Percentiles rank a stretch among this genome's conserved stretches.
These are phyloP conservation scores for Coccomyxa sp. DNA, from an alignment of 139 green algal genomes.

Conservation along the genomic window DNA sequence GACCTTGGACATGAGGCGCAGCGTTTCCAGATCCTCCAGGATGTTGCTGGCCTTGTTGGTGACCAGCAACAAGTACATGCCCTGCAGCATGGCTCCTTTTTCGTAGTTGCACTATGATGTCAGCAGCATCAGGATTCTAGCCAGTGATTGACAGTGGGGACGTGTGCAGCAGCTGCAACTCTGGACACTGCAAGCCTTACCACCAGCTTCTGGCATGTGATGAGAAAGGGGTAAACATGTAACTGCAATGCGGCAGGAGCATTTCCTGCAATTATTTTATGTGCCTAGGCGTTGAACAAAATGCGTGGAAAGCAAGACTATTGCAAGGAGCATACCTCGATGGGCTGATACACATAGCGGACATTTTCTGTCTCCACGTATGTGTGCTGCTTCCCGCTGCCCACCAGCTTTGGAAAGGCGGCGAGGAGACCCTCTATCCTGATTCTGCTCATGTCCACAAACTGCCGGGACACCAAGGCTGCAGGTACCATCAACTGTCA, in stretches of 20 bases:
- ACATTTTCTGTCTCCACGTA: constrained; percentile 99
- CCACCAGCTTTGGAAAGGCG: constrained; percentile 98
- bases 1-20: constrained; percentile 94
- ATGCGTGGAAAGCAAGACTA: no score
- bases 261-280: no score
- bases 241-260: no score
- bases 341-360: constrained; percentile 97
- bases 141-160: no score
- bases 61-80: constrained; percentile 94
- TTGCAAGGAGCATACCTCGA: constrained; percentile 84
- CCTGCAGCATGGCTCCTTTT: no score
- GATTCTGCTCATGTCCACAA: constrained; percentile 97
- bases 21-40: constrained; percentile 97
- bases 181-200: no score
- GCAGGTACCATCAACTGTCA: constrained; percentile 16
- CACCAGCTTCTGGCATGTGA: no score
- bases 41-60: constrained; percentile 99
- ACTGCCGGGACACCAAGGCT: constrained; percentile 97
- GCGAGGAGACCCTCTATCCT: constrained; percentile 97
- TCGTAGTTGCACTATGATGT: no score
- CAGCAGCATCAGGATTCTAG: no score
- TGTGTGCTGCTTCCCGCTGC: constrained; percentile 95
- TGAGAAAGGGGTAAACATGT: no score
- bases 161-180: no score
- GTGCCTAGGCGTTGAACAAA: no score